Conservation (phyloP, 306 rosid species). For the Comarum palustre region DNA sequence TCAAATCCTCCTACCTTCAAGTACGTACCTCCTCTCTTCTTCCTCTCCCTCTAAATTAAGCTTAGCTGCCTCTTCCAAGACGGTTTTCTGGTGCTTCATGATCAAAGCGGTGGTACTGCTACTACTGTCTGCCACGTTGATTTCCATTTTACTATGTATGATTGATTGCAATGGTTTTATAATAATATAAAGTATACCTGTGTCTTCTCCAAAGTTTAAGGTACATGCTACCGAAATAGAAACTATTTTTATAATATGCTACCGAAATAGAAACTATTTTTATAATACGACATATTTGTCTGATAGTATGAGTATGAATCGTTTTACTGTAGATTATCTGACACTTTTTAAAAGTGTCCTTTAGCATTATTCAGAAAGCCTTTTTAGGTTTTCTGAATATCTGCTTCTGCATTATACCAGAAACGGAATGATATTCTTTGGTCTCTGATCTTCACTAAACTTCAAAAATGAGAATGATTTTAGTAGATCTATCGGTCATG, state of each 20-base stretch:
- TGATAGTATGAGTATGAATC: too few species aligned
- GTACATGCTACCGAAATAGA: too few species aligned
- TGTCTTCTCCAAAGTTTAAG: too few species aligned
- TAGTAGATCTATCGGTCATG: background rate
- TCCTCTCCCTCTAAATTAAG: background rate
- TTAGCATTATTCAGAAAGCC: accelerated
- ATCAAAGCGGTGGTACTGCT: background rate
- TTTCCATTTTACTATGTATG: background rate
- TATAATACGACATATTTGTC: background rate
- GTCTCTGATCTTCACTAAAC: background rate
- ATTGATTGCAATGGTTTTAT: background rate
- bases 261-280: too few species aligned
- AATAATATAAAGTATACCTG: background rate
- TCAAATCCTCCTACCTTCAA: conserved; percentile 71
- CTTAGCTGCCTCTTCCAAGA: background rate
- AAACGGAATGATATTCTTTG: background rate
- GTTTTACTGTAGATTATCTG: too few species aligned
- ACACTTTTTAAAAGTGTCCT: background rate
- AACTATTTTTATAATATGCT: too few species aligned
- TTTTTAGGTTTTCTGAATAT: background rate
- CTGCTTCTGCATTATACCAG: background rate
- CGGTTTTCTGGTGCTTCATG: background rate
- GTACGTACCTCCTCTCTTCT: conserved; percentile 27
- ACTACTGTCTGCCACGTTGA: conserved; percentile 1
- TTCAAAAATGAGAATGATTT: background rate